These are phyloP conservation scores for Crithidia bombi DNA, from an alignment of 208 protist genomes.

Conservation along the genomic window DNA sequence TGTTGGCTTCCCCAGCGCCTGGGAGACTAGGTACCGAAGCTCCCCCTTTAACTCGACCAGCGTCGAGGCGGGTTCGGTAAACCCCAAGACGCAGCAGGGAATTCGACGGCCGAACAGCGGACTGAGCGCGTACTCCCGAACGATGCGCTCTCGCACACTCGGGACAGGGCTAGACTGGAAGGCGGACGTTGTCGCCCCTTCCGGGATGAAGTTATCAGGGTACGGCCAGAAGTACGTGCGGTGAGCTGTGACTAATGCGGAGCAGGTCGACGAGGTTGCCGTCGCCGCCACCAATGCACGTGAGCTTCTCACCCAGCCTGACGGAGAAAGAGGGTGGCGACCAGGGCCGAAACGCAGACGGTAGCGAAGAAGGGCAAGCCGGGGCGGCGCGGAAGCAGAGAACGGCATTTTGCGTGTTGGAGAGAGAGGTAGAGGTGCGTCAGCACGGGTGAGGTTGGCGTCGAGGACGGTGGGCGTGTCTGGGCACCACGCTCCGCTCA, in stretches of 20 bases:
- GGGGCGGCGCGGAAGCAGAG: no score
- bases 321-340: no score
- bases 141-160: slow-evolving; percentile 56
- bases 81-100: slow-evolving; percentile 70
- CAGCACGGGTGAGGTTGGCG: no score
- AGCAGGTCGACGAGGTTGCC: background rate
- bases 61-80: slow-evolving; percentile 29
- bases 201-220: slow-evolving; percentile 79
- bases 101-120: slow-evolving; percentile 71
- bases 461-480: no score
- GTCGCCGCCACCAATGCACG: background rate
- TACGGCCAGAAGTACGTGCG: slow-evolving; percentile 82
- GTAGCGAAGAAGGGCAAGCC: no score
- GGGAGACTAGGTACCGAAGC: slow-evolving; percentile 38
- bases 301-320: background rate
- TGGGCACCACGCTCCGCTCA: no score
- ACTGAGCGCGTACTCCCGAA: slow-evolving; percentile 77
- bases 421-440: no score
- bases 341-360: no score
- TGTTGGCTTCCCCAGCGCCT: slow-evolving; percentile 29
- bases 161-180: slow-evolving; percentile 82
- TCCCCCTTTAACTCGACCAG: slow-evolving; percentile 37
- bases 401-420: no score
- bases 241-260: background rate
- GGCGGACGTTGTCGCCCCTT: slow-evolving; percentile 49